Evolutionary conservation across 78 protist species (phyloP), one percentile per base, ranked within the genome.

Genomic region (Speleostelium caveatum): DNA sequence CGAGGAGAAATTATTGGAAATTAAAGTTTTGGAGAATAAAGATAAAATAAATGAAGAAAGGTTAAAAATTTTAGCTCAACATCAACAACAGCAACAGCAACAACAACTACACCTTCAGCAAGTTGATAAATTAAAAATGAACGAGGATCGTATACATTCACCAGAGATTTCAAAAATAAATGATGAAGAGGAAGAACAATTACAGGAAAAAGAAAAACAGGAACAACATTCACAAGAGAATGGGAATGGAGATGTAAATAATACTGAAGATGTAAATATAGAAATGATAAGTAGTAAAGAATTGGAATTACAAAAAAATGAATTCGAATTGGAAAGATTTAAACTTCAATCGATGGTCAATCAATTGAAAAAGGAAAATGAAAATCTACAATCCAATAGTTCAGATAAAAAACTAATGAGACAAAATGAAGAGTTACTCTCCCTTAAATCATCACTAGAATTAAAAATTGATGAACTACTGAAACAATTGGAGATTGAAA

Each of bases 401-500:
- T n/a, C n/a, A n/a, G n/a, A n/a, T n/a, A n/a, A 55, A 58, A 24
- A 41, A 60, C 19, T 58, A 58, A n/a, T 19, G 16, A 58, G 16
- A 58, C 17, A 58, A 22, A 58, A 58, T 58, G 26, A 58, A 8
- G 63, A 69, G 38, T 69, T 69, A 26, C 24, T 8, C 28, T 38
- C 45, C 53, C 41, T 69, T 5, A 69, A 69, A 49, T 45, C 56
- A n/a, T 30, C 63, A 10, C 26, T 80, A 21, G 89, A 80, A 21
- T 30, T 61, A 53, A 80, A 53, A 28, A 68, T 80, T 56, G 63
- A 55, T 39, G 89, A 80, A 21, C 49, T 80, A 80, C 28, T 62
- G 35, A 80, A 80, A 42, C 56, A 38, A 56, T 53, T 68, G 16
- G 77, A 80, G 16, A 21, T 14, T n/a, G 89, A 80, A 68, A 66